phyloP scores from a whole-genome alignment of 139 green algal species.

The Chlamydomonas eustigma region DNA sequence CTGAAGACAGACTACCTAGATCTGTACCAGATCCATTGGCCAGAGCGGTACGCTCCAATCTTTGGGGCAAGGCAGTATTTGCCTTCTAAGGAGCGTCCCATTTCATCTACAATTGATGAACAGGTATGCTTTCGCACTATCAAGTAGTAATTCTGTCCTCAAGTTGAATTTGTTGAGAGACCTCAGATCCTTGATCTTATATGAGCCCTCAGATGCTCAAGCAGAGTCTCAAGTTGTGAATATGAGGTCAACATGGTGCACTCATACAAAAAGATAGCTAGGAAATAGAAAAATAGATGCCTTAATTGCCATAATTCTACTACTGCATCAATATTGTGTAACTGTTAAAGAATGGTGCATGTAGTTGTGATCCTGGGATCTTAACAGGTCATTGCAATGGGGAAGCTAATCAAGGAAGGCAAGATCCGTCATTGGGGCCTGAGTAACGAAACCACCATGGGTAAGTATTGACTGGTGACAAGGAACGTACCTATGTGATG shows the following conservation, averaged over 20 bases:
- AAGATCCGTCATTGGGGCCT: constrained; percentile 82
- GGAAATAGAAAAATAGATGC: no score
- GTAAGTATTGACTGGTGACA: constrained; percentile 18
- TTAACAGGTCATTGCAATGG: constrained; percentile 13
- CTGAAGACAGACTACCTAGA: constrained; percentile 68
- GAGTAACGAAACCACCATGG: constrained; percentile 80
- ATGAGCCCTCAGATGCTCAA: no score
- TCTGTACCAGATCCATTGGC: constrained; percentile 71
- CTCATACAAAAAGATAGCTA: no score
- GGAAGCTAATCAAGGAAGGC: constrained; percentile 62
- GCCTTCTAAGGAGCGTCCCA: neutral
- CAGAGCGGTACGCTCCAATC: constrained; percentile 55
- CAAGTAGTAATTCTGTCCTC: no score
- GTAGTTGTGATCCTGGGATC: no score
- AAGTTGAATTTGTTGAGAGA: no score
- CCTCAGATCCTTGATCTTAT: no score
- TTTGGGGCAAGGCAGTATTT: constrained; percentile 58
- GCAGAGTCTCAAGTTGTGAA: no score
- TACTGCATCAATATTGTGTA: no score
- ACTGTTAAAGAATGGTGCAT: no score
- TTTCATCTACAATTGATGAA: constrained; percentile 39
- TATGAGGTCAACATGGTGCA: no score
- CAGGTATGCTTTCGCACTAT: constrained; percentile 31
- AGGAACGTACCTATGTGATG: neutral
- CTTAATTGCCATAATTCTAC: no score